Evolutionary conservation across 352 stramenopile species (phyloP).

Genomic region (Phytophthora lateralis): DNA sequence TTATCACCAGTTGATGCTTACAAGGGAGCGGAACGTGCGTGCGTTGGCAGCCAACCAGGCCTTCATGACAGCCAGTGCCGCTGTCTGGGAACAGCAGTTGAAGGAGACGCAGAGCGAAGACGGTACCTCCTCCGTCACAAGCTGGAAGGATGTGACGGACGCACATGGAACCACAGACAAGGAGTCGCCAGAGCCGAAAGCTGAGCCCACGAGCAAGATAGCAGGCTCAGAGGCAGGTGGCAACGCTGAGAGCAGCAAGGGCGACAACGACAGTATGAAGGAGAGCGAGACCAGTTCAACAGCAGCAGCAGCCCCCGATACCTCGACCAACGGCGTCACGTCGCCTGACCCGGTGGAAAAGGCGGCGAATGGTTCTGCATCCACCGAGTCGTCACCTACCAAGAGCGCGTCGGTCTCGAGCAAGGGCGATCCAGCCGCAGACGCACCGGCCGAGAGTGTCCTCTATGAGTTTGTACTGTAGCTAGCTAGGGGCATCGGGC

Average conservation of each 20-base stretch:
- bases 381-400: conserved; percentile 14
- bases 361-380: conserved; percentile 8
- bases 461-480: conserved; percentile 78
- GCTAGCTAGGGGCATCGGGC: conserved; percentile 1
- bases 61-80: conserved; percentile 46
- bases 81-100: conserved; percentile 54
- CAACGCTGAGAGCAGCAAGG: conserved; percentile 11
- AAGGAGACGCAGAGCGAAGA: conserved; percentile 31
- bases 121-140: conserved; percentile 23
- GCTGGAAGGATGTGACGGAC: conserved; percentile 37
- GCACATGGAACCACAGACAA: conserved; percentile 1
- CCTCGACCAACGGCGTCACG: conserved; percentile 7
- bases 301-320: conserved; percentile 2
- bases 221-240: conserved; percentile 16
- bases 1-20: conserved; percentile 51
- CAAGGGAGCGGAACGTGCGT: conserved; percentile 59
- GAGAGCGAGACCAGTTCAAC: conserved; percentile 25
- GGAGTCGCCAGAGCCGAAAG: conserved; percentile 17
- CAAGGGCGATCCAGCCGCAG: conserved; percentile 21
- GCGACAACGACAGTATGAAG: conserved; percentile 18
- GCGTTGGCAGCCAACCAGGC: conserved; percentile 51
- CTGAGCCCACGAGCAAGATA: not conserved
- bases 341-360: conserved; percentile 32
- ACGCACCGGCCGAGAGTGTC: conserved; percentile 35
- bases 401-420: conserved; percentile 18